Evolutionary conservation across 352 stramenopile genomes (phyloP).

Genomic region (Phytophthora sansomeana): DNA sequence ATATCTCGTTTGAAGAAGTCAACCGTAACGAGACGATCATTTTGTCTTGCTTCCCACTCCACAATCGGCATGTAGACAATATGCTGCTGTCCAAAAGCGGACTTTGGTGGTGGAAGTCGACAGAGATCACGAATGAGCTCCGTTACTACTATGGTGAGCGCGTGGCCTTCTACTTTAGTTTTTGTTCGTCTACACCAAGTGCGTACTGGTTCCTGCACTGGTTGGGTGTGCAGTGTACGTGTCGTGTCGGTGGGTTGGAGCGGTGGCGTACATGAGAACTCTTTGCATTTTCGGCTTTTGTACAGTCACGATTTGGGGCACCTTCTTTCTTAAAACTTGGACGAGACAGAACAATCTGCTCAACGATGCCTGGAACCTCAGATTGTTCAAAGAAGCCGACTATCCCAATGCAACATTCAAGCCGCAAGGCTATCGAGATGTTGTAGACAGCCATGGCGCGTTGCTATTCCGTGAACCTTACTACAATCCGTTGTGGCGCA

Average conservation of each 20-base stretch:
- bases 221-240: constrained; percentile 72
- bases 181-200: constrained; percentile 88
- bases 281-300: constrained; percentile 85
- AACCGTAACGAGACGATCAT: constrained; percentile 82
- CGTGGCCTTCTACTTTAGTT: constrained; percentile 89
- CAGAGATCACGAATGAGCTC: constrained; percentile 87
- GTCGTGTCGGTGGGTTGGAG: constrained; percentile 70
- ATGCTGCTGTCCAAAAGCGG: constrained; percentile 75
- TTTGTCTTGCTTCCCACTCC: constrained; percentile 81
- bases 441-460: constrained; percentile 75
- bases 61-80: constrained; percentile 81
- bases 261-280: constrained; percentile 81
- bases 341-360: constrained; percentile 80
- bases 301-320: constrained; percentile 79
- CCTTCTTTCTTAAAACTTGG: constrained; percentile 82
- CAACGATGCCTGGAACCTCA: constrained; percentile 85
- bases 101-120: constrained; percentile 80
- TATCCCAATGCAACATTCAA: constrained; percentile 86
- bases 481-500: constrained; percentile 81
- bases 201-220: constrained; percentile 68
- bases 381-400: constrained; percentile 88
- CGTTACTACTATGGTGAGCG: constrained; percentile 87
- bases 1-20: constrained; percentile 83
- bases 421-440: constrained; percentile 76
- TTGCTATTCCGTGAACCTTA: constrained; percentile 85